These are phyloP conservation scores for Protostelium mycophagum DNA, from an alignment of 78 protist species.

Conservation along the genomic window DNA sequence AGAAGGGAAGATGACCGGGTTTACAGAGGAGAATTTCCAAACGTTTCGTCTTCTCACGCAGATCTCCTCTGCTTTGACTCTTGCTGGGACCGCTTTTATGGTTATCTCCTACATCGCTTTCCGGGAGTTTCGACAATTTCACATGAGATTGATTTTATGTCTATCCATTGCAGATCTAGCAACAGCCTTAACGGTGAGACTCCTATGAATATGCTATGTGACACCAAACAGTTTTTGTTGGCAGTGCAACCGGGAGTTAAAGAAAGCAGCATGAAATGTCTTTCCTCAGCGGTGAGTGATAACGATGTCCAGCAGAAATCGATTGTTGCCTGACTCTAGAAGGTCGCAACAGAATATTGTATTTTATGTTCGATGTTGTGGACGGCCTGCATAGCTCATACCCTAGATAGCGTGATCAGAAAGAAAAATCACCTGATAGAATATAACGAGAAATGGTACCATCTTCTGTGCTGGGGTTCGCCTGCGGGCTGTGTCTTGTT, in stretches of 20 bases:
- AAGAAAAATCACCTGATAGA: not conserved
- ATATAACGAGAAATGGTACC: not conserved
- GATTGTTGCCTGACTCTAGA: not conserved
- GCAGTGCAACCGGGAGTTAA: not conserved
- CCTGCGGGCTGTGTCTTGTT: not conserved
- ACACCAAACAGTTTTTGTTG: not conserved
- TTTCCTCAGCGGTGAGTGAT: not conserved
- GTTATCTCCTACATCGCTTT: not conserved
- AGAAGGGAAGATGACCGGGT: not conserved
- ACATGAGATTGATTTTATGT: not conserved
- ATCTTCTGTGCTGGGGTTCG: not conserved
- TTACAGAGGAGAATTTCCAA: not conserved
- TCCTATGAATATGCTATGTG: not conserved
- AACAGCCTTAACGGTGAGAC: not conserved
- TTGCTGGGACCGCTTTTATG: not conserved
- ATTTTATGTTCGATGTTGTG: not conserved
- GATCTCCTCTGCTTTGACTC: not conserved
- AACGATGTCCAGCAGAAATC: not conserved
- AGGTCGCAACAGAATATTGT: not conserved
- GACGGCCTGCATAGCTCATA: not conserved
- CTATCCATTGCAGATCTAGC: not conserved
- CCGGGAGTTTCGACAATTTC: not conserved
- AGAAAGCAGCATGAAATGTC: not conserved
- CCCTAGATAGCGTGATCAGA: not conserved
- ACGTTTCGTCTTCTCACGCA: not conserved